phyloP scores from a whole-genome alignment of 805 yeast species.

The Metschnikowia arizonensis region DNA sequence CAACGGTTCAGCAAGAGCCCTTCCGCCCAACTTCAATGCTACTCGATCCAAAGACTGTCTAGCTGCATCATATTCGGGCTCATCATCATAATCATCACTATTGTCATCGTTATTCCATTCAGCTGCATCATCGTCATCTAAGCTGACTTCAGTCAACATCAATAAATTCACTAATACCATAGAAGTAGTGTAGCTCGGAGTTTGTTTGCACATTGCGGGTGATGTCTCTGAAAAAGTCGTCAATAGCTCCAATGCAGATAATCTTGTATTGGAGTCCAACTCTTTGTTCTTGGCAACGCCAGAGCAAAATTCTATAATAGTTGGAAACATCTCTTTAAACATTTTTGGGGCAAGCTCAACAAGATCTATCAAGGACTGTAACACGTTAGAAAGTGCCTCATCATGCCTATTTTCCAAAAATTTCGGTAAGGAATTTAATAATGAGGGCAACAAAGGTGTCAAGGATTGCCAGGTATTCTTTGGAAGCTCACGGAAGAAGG shows the following conservation, averaged over 20 bases:
- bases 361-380: constrained; percentile 83
- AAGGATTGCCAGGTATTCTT: constrained; percentile 73
- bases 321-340: constrained; percentile 86
- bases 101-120: constrained; percentile 83
- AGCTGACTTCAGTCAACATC: constrained; percentile 89
- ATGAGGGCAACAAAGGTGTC: constrained; percentile 74
- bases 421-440: constrained; percentile 83
- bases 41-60: constrained; percentile 93
- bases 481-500: constrained; percentile 79
- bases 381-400: constrained; percentile 76
- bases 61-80: constrained; percentile 84
- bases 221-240: constrained; percentile 91
- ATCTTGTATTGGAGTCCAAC: constrained; percentile 71
- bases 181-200: constrained; percentile 64
- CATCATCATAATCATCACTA: constrained; percentile 71
- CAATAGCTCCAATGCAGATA: constrained; percentile 82
- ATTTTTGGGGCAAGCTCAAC: constrained; percentile 93
- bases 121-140: constrained; percentile 82
- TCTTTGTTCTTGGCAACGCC: constrained; percentile 78
- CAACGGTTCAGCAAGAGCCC: constrained; percentile 75
- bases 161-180: constrained; percentile 71
- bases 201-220: constrained; percentile 89
- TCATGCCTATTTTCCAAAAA: constrained; percentile 77
- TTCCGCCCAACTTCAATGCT: constrained; percentile 78
- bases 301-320: constrained; percentile 83